These are phyloP conservation scores for Backusella psychrophila DNA, from an alignment of 192 early-diverging fungal species.

Conservation along the genomic window DNA sequence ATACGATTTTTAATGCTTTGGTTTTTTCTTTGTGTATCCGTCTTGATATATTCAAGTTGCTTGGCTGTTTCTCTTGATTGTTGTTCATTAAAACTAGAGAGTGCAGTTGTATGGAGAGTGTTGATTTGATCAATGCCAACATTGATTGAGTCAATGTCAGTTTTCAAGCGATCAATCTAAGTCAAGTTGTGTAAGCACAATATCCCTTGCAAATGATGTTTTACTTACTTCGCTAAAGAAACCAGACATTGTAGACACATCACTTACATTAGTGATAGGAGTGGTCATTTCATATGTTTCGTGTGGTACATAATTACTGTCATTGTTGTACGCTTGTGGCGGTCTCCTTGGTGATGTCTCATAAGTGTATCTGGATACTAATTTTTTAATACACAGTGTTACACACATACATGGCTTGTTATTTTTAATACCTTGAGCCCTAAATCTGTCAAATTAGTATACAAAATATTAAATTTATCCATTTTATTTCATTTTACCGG, in stretches of 20 bases:
- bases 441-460: slow-evolving; percentile 8
- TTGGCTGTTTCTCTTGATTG: slow-evolving; percentile 4
- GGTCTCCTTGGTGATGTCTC: background rate
- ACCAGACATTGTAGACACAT: slow-evolving; percentile 4
- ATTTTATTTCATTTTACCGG: background rate
- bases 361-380: background rate
- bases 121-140: slow-evolving; percentile 13
- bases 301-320: background rate
- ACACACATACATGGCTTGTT: background rate
- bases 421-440: background rate
- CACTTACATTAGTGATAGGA: background rate
- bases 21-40: slow-evolving; percentile 27
- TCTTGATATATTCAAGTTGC: slow-evolving; percentile 23
- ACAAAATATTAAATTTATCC: background rate
- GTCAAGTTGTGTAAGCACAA: background rate
- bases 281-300: slow-evolving; percentile 19
- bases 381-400: background rate
- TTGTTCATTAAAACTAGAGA: slow-evolving; percentile 17
- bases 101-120: slow-evolving; percentile 3
- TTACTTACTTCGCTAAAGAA: slow-evolving; percentile 24
- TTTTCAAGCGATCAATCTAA: slow-evolving; percentile 22
- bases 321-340: background rate
- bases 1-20: slow-evolving; percentile 45
- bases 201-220: background rate
- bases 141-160: slow-evolving; percentile 13